Base-by-base conservation (phyloP, 2,329 filamentous ascomycete genomes). In the Ascochyta koolunga region DNA sequence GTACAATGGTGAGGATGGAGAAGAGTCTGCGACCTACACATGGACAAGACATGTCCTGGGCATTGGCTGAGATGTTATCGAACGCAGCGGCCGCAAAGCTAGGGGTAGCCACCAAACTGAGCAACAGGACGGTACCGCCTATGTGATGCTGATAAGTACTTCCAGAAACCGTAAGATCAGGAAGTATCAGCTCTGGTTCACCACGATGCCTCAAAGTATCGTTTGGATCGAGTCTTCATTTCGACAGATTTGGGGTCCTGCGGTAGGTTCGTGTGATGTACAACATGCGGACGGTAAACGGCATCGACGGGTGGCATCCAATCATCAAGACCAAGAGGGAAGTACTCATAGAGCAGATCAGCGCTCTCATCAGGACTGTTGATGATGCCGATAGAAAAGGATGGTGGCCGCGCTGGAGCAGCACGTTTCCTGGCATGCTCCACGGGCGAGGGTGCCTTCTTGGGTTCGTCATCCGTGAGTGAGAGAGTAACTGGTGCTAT, bases 281-380 rank as follows among this genome's bases (percentile, higher is more conserved):
- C 93, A 15, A 96, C 91, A 72, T 97, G 93, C 5, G 93, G 93
- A 42, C 91, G 82, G 72, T 96, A 96, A 15, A 96, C 88, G 5
- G 91, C 91, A 74, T 96, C 91, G 3, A 96, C 90, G 1, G 91
- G 91, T 2, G 89, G 89, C 85, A 93, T 91, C 89, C 89, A 97
- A 69, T 97, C 93, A 72, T 97, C 92, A 54, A 96, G 78, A 42
- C 89, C 92, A 15, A 98, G 80, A 0, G 93, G 93, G 61, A 98
- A 97, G 71, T 98, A 97, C 76, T 98, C 93, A 71, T 97, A 97
- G 16, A 97, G 79, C 61, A 93, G 79, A 74, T 97, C 93, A 0
- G 88, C 88, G 64, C 88, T 89, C 65, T 96, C 91, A 60, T 87
- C 77, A 29, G 89, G 82, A 69, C 88, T 87, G 70, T 84, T 82